Evolutionary conservation across 1,284 basidiomycete species (phyloP).

Genomic region (Trichosporon sp.): DNA sequence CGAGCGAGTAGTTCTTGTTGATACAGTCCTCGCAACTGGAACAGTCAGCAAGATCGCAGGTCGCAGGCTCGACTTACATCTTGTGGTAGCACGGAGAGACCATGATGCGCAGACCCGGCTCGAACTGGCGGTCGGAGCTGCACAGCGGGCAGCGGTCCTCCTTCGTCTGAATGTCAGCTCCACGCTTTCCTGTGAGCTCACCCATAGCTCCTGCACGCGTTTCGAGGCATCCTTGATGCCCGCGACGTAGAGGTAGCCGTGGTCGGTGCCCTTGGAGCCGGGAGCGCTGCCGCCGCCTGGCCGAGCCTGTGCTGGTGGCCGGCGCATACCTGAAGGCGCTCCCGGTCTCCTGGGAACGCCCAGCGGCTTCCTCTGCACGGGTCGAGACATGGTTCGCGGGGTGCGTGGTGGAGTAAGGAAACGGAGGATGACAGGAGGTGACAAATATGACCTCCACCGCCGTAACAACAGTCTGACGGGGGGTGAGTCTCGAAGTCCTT

Average conservation of each 20-base stretch:
- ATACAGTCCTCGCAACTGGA: conserved; percentile 94
- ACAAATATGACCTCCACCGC: not conserved
- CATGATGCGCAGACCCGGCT: conserved; percentile 85
- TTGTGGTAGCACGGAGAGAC: conserved; percentile 98
- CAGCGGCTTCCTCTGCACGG: conserved; percentile 4
- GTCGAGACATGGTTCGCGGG: not conserved
- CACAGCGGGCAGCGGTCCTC: conserved; percentile 96
- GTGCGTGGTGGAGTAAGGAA: not conserved
- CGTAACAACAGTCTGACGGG: not conserved
- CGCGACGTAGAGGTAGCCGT: conserved; percentile 42
- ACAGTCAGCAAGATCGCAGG: not conserved
- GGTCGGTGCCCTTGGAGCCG: conserved; percentile 23
- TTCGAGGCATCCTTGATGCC: conserved; percentile 45
- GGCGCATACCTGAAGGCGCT: conserved; percentile 8
- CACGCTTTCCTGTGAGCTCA: conserved; percentile 15
- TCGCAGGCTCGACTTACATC: conserved; percentile 64
- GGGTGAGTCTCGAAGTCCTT: not conserved
- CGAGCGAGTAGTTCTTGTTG: conserved; percentile 90
- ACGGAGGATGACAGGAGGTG: not conserved
- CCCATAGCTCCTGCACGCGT: conserved; percentile 41
- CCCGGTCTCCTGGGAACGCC: conserved; percentile 11
- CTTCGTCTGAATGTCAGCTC: conserved; percentile 60
- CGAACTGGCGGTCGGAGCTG: conserved; percentile 92
- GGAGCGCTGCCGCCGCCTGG: conserved; percentile 9
- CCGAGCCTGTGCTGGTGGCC: not conserved